Evolutionary conservation across 345 rosid genomes (phyloP), one percentile per base, ranked within the genome.

Genomic region (Eutrema heterophyllum): DNA sequence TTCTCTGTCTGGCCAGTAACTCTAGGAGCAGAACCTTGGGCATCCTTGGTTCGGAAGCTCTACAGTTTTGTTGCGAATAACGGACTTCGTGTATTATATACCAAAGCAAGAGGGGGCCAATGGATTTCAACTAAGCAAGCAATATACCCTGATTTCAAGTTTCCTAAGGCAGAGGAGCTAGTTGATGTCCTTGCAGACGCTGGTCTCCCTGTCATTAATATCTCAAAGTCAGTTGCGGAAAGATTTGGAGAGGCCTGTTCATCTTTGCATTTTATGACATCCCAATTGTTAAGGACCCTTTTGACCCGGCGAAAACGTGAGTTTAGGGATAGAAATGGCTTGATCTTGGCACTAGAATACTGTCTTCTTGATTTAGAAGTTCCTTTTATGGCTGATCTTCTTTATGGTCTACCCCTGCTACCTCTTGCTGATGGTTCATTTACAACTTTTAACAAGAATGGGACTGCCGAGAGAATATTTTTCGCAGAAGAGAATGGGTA

Each of bases 61-160:
- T 93, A 90, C 71, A 55, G 71, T 65, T 91, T 83, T 78, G 81
- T 89, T 81, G 89, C 90, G 40, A 86, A 84, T 62, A 81, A 79
- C 24, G 84, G 91, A 77, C 89, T 90, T 77, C 88, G 89, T 75
- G 87, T 89, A 56, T 72, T 93, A 68, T 80, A 87, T 73, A 90
- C 97, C 12, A 90, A 86, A 81, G 98, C 97, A 75, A 87, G 96
- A 84, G 89, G 87, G 44, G 98, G 97, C 5, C 96, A 89, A 67
- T 93, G 98, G 98, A 79, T 89, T 79, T 84, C 97, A 78, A 87
- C 97, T 60, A 93, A 84, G 72, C 98, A 89, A 78, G 93, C 93
- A 69, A 83, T 93, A 55, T 89, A 84, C 75, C 98, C 98, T 73
- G 98, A 90, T 86, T 90, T 86, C 77, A 63, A 81, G 49, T 93